phyloP scores from a whole-genome alignment of 139 green algal species.

The Micractinium conductrix region DNA sequence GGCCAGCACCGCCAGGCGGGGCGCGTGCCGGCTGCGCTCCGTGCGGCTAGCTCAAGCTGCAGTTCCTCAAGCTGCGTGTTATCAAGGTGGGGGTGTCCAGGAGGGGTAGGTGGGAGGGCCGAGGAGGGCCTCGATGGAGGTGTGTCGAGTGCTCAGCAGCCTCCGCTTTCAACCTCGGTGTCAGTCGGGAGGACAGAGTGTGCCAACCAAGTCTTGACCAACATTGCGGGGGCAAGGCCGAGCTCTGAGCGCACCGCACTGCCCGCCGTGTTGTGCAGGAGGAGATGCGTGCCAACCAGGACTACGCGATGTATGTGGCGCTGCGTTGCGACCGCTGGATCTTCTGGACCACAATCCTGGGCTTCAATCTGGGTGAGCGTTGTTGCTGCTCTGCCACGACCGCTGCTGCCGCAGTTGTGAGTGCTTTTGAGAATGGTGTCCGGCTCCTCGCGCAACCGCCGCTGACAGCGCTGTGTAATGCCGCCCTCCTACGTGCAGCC shows the following conservation, averaged over 20 bases:
- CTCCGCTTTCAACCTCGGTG: too few relatives aligned
- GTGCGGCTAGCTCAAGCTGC: background rate
- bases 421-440: too few relatives aligned
- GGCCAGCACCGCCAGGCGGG: background rate
- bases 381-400: background rate
- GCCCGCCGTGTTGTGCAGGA: background rate
- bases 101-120: too few relatives aligned
- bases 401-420: background rate
- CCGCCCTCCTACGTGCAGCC: background rate
- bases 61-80: slow-evolving; percentile 14
- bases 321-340: slow-evolving; percentile 1
- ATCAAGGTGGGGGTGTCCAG: slow-evolving; percentile 1
- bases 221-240: too few relatives aligned
- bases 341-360: background rate
- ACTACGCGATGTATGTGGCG: slow-evolving; percentile 38
- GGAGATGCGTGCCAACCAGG: slow-evolving; percentile 31
- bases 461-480: background rate
- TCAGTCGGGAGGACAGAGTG: too few relatives aligned
- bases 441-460: background rate
- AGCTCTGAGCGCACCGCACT: background rate
- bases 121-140: too few relatives aligned
- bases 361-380: background rate
- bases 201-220: too few relatives aligned
- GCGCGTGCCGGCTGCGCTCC: background rate
- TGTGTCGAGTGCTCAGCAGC: too few relatives aligned